Percentiles rank a stretch among this genome's conserved stretches.
Conservation (phyloP, 352 stramenopile species). For the Salisapilia sapeloensis region DNA sequence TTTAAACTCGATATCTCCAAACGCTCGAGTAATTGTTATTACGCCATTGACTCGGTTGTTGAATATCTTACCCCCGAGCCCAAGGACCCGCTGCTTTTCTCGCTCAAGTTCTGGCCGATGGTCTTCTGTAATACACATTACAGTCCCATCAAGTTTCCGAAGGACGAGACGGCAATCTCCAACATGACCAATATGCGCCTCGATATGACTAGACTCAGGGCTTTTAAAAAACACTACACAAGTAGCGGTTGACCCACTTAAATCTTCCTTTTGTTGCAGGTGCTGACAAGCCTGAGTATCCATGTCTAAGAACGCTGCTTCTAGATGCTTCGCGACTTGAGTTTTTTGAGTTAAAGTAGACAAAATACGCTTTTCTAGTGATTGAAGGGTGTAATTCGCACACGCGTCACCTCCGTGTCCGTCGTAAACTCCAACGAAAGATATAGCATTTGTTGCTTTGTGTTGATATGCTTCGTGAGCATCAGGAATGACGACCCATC, state of each 20-base stretch:
- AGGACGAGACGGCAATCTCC: conserved; percentile 65
- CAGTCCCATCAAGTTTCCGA: conserved; percentile 14
- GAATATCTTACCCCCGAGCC: conserved; percentile 38
- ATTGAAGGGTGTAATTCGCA: conserved; percentile 19
- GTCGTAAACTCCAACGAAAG: conserved; percentile 75
- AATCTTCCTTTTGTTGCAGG: conserved; percentile 45
- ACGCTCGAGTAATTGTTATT: conserved; percentile 72
- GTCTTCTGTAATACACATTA: conserved; percentile 37
- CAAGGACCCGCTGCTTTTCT: conserved; percentile 35
- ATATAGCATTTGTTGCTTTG: too few relatives aligned
- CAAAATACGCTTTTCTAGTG: conserved; percentile 16
- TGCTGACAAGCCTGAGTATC: conserved; percentile 58
- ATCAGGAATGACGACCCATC: conserved; percentile 32
- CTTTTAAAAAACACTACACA: conserved; percentile 20
- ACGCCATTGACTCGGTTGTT: conserved; percentile 76
- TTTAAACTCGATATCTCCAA: conserved; percentile 78
- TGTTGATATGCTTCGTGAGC: conserved; percentile 7
- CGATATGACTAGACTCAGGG: background rate
- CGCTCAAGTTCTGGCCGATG: conserved; percentile 28
- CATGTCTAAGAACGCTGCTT: conserved; percentile 41
- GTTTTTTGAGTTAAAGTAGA: too few relatives aligned
- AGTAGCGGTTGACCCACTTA: conserved; percentile 68
- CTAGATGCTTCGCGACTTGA: too few relatives aligned
- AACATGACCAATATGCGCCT: conserved; percentile 32
- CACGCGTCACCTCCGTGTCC: conserved; percentile 65